Evolutionary conservation across 805 yeast genomes (phyloP).

Genomic region (Candida nonsorbophila): DNA sequence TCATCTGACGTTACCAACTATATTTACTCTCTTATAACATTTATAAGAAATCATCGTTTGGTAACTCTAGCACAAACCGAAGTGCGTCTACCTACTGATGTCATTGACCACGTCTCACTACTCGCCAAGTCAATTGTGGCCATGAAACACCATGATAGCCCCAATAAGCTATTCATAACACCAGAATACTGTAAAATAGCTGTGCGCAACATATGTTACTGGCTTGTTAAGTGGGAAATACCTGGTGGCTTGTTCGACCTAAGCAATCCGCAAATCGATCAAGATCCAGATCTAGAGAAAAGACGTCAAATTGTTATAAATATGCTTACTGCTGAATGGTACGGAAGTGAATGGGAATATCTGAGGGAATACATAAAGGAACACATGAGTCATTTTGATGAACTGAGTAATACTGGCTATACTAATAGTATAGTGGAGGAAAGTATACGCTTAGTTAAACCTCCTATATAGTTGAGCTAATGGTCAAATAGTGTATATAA

Average conservation of each 20-base stretch:
- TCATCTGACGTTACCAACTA: constrained; percentile 32
- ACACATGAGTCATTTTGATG: constrained; percentile 13
- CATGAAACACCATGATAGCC: constrained; percentile 9
- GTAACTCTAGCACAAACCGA: constrained; percentile 32
- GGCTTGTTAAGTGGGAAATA: constrained; percentile 40
- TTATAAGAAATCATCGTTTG: constrained; percentile 33
- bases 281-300: constrained; percentile 5
- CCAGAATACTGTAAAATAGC: constrained; percentile 36
- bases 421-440: constrained; percentile 34
- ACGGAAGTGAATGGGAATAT: constrained; percentile 34
- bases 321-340: constrained; percentile 39
- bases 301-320: constrained; percentile 20
- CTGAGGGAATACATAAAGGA: constrained; percentile 22
- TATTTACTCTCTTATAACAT: constrained; percentile 30
- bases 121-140: constrained; percentile 23
- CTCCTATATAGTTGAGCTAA: constrained; percentile 37
- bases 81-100: constrained; percentile 27
- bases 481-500: too few relatives aligned
- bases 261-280: constrained; percentile 2
- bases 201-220: constrained; percentile 32
- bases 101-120: constrained; percentile 22
- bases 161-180: constrained; percentile 21
- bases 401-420: constrained; percentile 24
- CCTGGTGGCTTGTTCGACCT: constrained; percentile 1
- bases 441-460: constrained; percentile 24